Base-by-base conservation (phyloP, 1,139 yeast species). In the Geotrichum klebahnii region DNA sequence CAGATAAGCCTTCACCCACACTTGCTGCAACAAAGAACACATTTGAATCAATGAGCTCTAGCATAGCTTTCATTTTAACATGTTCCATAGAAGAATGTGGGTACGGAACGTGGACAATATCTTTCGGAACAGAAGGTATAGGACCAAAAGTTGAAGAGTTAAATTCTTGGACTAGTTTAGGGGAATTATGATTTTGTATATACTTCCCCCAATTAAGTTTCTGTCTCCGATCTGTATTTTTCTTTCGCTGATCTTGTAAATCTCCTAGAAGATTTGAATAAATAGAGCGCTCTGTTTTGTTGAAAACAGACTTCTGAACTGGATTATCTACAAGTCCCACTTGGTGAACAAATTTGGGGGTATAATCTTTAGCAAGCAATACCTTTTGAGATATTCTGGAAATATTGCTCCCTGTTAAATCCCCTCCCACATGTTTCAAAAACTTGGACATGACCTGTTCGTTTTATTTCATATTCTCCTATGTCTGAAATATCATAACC, bases 1-100 rank as follows among this genome's bases (percentile, higher is more conserved):
- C 26, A 3, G 37, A 41, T 6, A 37, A 22, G 5, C 19, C 35
- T 9, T 41, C 43, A n/a, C 46, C 46, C 8, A 45, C 45, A 1
- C 29, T 23, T 6, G 48, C 46, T 16, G 42, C 31, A 4, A 49
- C 36, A 31, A 38, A 49, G 31, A 48, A 45, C 14, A 46, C 51
- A n/a, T 43, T 35, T 6, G 38, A 23, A 4, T 20, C 17, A 38
- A 39, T 35, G 8, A 44, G 40, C 26, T 48, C 48, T 10, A 29
- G 23, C 9, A 31, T 33, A 23, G 48, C 46, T 23, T 29, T 48
- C 51, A 52, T 49, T 29, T 23, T 43, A 5, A 38, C 23, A 20
- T 38, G 36, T 19, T 39, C 17, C 17, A 31, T 16, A 5, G 44
- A 33, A 2, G 38, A 36, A 17, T 52, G 43, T 6, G 50, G 49